Evolutionary conservation across 257 asterid genomes (phyloP), one percentile per base, ranked within the genome.

Genomic region (Scutellaria minor): DNA sequence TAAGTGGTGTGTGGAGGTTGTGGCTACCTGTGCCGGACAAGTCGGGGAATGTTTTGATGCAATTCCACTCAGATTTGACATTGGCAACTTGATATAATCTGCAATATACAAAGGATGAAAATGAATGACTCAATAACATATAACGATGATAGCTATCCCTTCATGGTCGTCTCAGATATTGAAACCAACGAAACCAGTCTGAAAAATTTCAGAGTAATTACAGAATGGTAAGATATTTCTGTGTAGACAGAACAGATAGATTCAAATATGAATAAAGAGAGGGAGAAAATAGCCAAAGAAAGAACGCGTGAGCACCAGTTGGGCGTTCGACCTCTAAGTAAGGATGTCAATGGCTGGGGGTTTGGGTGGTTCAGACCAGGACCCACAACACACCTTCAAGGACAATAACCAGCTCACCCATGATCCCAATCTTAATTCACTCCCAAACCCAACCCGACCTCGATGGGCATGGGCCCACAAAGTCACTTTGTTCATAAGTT

Each of bases 11-110:
- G 37, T 31, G 71, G 51, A 50, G 64, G 41, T 12, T 20, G 69
- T 46, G 74, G 65, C 56, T 63, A 93, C 98, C 98, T 84, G 96
- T 91, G 77, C 98, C 98, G 48, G 98, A 94, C 84, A 94, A 84
- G 86, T 94, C 97, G 0, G 98, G 98, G 79, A 94, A 85, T 63
- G 97, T 94, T 79, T 91, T 94, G 82, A 94, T 76, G 84, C 80
- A 77, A 81, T 82, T 89, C 99, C 99, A 94, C 53, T 94, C 99
- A 9, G 96, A 81, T 77, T 94, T 94, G 14, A 94, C 97, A 35
- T 73, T 88, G 66, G 97, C 96, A 57, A 86, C 93, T 87, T 94
- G 97, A 76, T 85, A 85, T 13, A 91, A 88, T 74, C 98, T 93
- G 96, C 59, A 72, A 58, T 54, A 69, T 53, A 27, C 31, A 42